Base-by-base conservation (phyloP, 257 asterid species). In the Nemophila menziesii region DNA sequence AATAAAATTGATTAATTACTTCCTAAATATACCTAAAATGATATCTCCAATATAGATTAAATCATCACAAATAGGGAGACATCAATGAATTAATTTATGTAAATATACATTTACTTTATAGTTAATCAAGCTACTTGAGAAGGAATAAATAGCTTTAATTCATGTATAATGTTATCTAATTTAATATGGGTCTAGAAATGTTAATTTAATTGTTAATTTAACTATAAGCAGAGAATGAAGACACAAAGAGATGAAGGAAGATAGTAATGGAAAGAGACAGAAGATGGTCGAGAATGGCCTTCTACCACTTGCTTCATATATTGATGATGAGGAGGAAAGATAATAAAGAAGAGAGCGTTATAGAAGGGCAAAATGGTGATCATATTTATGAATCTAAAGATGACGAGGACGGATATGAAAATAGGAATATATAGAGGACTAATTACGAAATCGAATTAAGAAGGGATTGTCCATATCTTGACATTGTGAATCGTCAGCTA, bases 401-500 rank as follows among this genome's bases (percentile, higher is more conserved):
- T 13, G 73, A 57, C 4, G 78, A 75, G 10, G 51, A n/a, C n/a
- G n/a, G n/a, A n/a, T n/a, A n/a, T n/a, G n/a, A n/a, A n/a, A n/a
- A n/a, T n/a, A 49, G 46, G 58, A 52, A 33, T 37, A 70, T 49
- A 58, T 66, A 66, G 34, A 67, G 16, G 62, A 78, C 70, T 27
- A 66, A 51, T 49, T 92, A 93, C 16, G 36, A 62, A 16, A 46
- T 77, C 58, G 99, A 85, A 72, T 64, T 79, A 4, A 69, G 99
- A 59, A 69, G 94, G 68, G 99, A 85, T 63, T 90, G 99, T 53
- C 99, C 99, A 17, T 77, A 85, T 62, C 99, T 90, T 22, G 96
- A 90, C 33, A 85, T 94, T 33, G 94, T 85, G 46, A 85, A 85
- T 63, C 74, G 99, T 61, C 99, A 85, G 99, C 96, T 89, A 59